A percentile compares a stretch with the other conserved stretches of the same genome.
These are phyloP conservation scores for Dalechampia spathulata DNA, from an alignment of 441 rosid genomes.

Conservation along the genomic window DNA sequence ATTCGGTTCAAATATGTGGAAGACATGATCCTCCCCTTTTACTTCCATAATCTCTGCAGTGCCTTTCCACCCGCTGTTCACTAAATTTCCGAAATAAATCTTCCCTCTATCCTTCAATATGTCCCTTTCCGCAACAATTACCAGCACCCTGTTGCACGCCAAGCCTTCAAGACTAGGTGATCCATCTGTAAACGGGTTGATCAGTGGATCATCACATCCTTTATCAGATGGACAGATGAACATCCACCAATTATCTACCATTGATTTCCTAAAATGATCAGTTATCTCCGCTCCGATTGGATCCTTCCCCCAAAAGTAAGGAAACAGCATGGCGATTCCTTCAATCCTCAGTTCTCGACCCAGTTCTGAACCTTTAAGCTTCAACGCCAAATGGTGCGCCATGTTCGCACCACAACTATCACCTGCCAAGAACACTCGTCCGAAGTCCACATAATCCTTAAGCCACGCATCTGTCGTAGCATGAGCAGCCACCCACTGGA, in stretches of 20 bases:
- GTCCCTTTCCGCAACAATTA: conserved; percentile 52
- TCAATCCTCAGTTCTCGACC: conserved; percentile 25
- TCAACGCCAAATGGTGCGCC: conserved; percentile 54
- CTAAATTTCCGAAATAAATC: conserved; percentile 43
- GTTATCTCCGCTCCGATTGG: conserved; percentile 47
- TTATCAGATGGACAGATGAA: conserved; percentile 48
- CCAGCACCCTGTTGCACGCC: conserved; percentile 41
- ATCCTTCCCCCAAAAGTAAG: conserved; percentile 65
- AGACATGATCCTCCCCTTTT: conserved; percentile 56
- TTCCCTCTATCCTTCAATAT: conserved; percentile 50
- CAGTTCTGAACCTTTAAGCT: conserved; percentile 23
- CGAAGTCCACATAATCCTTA: conserved; percentile 33
- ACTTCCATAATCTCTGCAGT: conserved; percentile 43
- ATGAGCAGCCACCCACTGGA: conserved; percentile 37
- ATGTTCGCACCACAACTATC: conserved; percentile 69
- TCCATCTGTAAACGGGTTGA: conserved; percentile 53
- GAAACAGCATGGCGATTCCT: conserved; percentile 63
- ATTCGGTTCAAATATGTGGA: conserved; percentile 50
- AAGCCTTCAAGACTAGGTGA: conserved; percentile 33
- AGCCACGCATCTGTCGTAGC: conserved; percentile 37
- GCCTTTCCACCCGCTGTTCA: conserved; percentile 42
- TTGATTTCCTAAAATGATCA: conserved; percentile 32
- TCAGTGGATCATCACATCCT: conserved; percentile 61
- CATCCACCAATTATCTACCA: conserved; percentile 71
- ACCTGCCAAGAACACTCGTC: conserved; percentile 39